Evolutionary conservation across 129 eudicot genomes (phyloP).

Genomic region (Silybum marianum): DNA sequence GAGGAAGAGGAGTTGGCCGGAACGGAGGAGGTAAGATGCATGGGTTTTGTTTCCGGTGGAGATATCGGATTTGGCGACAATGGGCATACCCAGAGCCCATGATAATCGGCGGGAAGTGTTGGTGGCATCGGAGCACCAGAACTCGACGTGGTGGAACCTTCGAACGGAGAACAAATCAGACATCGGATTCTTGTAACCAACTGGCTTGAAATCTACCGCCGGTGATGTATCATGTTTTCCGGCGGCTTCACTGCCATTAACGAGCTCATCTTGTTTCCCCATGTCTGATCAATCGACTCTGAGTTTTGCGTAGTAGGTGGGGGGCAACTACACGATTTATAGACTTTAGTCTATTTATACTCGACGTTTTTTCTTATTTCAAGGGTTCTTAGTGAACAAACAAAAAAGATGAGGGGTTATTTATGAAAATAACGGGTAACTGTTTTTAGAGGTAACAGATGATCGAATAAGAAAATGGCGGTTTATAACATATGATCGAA

Average conservation of each 20-base stretch:
- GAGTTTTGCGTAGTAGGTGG: background rate
- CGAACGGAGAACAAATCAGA: constrained; percentile 58
- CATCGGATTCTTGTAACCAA: constrained; percentile 48
- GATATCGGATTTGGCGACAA: constrained; percentile 80
- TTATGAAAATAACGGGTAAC: no score
- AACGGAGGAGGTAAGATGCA: constrained; percentile 79
- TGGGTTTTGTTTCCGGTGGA: constrained; percentile 80
- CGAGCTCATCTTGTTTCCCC: background rate
- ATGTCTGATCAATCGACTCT: background rate
- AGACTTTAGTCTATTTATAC: background rate
- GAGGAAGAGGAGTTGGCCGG: constrained; percentile 62
- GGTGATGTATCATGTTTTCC: background rate
- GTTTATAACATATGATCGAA: no score
- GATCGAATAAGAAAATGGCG: no score
- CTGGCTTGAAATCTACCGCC: constrained; percentile 37
- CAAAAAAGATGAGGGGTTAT: no score
- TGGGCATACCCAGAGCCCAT: constrained; percentile 85
- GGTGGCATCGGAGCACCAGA: constrained; percentile 90
- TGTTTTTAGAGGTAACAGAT: no score
- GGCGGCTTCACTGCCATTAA: background rate
- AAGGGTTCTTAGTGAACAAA: no score
- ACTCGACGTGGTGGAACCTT: constrained; percentile 91
- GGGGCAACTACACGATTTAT: background rate
- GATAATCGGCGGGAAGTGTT: constrained; percentile 73
- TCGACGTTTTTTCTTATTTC: no score